phyloP scores from a whole-genome alignment of 495 filamentous ascomycete species.

The Ramalina intermedia region DNA sequence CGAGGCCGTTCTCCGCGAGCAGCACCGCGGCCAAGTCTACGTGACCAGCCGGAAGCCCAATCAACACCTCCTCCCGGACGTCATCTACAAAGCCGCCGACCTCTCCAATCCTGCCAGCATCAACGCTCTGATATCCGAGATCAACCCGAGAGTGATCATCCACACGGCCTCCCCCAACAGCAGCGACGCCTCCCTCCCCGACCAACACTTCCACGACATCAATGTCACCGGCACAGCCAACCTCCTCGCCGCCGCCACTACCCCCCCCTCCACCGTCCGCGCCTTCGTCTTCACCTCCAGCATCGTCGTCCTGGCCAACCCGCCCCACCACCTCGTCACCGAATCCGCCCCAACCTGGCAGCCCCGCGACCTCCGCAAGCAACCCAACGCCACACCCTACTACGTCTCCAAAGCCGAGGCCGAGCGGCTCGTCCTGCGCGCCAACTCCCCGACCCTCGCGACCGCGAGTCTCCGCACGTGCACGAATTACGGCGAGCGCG shows the following conservation, averaged over 20 bases:
- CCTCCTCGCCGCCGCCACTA: not conserved
- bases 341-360: too few species aligned
- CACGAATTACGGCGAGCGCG: not conserved
- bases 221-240: not conserved
- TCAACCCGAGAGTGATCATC: not conserved
- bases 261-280: not conserved
- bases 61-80: too few species aligned
- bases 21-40: constrained; percentile 14
- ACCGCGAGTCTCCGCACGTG: not conserved
- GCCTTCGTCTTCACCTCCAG: not conserved
- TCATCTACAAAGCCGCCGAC: too few species aligned
- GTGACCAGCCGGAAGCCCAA: constrained; percentile 1
- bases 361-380: too few species aligned
- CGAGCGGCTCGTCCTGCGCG: too few species aligned
- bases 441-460: not conserved
- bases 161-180: not conserved
- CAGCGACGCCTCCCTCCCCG: not conserved
- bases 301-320: too few species aligned
- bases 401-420: too few species aligned
- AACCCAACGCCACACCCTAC: too few species aligned
- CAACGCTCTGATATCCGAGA: not conserved
- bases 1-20: constrained; percentile 25
- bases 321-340: too few species aligned
- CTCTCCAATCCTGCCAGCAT: too few species aligned
- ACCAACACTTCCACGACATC: not conserved